Evolutionary conservation across 2,329 filamentous ascomycete species (phyloP).

Genomic region (Calonectria ilicicola): DNA sequence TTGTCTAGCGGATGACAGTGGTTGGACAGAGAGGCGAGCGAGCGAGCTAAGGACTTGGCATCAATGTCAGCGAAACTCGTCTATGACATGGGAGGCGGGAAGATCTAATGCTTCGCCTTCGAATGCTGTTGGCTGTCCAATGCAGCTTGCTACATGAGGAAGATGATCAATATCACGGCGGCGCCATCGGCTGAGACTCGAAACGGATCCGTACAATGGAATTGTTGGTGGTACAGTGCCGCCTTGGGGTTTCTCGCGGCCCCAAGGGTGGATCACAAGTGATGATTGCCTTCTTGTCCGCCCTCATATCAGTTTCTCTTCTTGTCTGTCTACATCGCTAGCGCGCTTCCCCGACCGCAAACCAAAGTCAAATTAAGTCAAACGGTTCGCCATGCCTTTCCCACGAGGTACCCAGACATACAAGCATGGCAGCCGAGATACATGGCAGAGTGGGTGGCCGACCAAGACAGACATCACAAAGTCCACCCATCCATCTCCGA

Average conservation of each 20-base stretch:
- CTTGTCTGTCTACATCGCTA: constrained; percentile 12
- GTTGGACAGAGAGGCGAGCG: background rate
- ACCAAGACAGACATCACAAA: background rate
- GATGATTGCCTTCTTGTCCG: background rate
- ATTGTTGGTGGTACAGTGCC: constrained; percentile 3
- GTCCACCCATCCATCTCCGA: constrained; percentile 2
- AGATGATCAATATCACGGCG: constrained; percentile 6
- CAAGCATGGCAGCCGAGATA: background rate
- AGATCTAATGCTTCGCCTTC: background rate
- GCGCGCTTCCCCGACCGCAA: background rate
- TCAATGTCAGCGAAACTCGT: background rate
- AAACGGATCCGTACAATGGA: background rate
- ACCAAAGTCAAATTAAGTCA: constrained; percentile 4
- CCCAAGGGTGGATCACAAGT: constrained; percentile 7
- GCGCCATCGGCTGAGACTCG: background rate
- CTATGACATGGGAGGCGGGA: constrained; percentile 3
- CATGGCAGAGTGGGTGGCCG: background rate
- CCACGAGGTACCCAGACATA: background rate
- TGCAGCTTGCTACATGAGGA: background rate
- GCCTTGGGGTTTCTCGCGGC: background rate
- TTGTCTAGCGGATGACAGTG: background rate
- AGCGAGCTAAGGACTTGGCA: background rate
- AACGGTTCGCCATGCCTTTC: background rate
- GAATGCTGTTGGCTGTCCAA: background rate
- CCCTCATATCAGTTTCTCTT: constrained; percentile 1